Conservation (phyloP, 1,284 basidiomycete species). For the Marasmius oreades region DNA sequence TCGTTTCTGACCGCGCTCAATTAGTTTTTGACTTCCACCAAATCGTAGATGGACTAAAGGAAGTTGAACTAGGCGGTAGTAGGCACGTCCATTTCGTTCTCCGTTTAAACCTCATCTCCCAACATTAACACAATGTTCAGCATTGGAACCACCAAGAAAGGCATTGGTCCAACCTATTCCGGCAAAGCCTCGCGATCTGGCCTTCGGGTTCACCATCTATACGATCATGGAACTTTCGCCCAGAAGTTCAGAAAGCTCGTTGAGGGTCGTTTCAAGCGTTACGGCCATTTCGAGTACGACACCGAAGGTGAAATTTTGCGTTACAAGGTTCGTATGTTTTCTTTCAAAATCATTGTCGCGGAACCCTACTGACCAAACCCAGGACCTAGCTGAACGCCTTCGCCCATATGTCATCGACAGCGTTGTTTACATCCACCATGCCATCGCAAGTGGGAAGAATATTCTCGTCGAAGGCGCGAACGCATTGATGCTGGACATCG, state of each 20-base stretch:
- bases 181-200: slow-evolving; percentile 97
- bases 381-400: slow-evolving; percentile 84
- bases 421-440: slow-evolving; percentile 81
- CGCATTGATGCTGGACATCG: slow-evolving; percentile 96
- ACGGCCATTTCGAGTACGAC: slow-evolving; percentile 98
- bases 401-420: slow-evolving; percentile 90
- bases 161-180: slow-evolving; percentile 98
- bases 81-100: slow-evolving; percentile 43
- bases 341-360: neutral
- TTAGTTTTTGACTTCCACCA: slow-evolving; percentile 99
- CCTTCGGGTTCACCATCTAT: slow-evolving; percentile 94
- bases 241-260: slow-evolving; percentile 94
- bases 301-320: slow-evolving; percentile 94
- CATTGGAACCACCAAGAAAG: slow-evolving; percentile 97
- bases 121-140: slow-evolving; percentile 32
- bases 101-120: neutral
- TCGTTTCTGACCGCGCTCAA: slow-evolving; percentile 94
- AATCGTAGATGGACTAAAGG: slow-evolving; percentile 98
- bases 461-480: slow-evolving; percentile 97
- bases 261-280: slow-evolving; percentile 96
- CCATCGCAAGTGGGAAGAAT: slow-evolving; percentile 72
- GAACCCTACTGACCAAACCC: neutral
- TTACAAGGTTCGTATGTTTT: slow-evolving; percentile 62
- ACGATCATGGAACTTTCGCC: slow-evolving; percentile 85
- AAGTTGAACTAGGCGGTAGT: slow-evolving; percentile 92